A percentile compares a stretch with the other conserved stretches of the same genome.
phyloP scores from a whole-genome alignment of 495 filamentous ascomycete species.

The Chaetomium fimeti region DNA sequence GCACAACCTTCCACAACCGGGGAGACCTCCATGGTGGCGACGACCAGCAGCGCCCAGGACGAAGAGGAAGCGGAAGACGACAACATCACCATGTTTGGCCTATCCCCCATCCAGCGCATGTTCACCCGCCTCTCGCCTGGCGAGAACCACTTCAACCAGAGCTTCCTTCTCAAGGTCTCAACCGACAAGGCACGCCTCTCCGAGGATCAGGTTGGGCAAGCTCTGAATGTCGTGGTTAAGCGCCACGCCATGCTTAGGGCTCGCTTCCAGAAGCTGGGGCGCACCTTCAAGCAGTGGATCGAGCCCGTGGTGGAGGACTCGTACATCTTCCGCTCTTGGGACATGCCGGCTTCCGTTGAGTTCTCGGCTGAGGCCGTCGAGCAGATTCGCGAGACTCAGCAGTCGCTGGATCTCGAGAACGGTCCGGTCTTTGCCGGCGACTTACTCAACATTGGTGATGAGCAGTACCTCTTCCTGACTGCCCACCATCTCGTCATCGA shows the following conservation, averaged over 20 bases:
- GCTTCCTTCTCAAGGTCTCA: constrained; percentile 52
- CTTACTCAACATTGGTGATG: constrained; percentile 14
- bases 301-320: constrained; percentile 15
- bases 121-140: constrained; percentile 51
- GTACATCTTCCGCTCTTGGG: constrained; percentile 13
- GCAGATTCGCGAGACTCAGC: constrained; percentile 10
- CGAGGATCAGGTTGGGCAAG: constrained; percentile 37
- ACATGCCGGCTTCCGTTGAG: constrained; percentile 2
- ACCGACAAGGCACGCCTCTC: constrained; percentile 30
- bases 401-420: constrained; percentile 37
- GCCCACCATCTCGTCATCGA: constrained; percentile 59
- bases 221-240: constrained; percentile 48
- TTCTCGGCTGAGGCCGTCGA: constrained; percentile 3
- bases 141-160: constrained; percentile 60
- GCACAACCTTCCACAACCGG: neutral
- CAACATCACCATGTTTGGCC: constrained; percentile 25
- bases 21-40: constrained; percentile 3
- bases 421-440: constrained; percentile 36
- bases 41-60: neutral
- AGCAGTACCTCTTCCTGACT: constrained; percentile 46
- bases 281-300: constrained; percentile 23
- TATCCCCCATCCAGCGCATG: constrained; percentile 58
- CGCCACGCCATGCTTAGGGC: constrained; percentile 62
- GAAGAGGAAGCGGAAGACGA: constrained; percentile 11
- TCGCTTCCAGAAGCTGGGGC: constrained; percentile 40